Evolutionary conservation across 2,329 filamentous ascomycete species (phyloP).

Genomic region (Rhinocladiella similis): DNA sequence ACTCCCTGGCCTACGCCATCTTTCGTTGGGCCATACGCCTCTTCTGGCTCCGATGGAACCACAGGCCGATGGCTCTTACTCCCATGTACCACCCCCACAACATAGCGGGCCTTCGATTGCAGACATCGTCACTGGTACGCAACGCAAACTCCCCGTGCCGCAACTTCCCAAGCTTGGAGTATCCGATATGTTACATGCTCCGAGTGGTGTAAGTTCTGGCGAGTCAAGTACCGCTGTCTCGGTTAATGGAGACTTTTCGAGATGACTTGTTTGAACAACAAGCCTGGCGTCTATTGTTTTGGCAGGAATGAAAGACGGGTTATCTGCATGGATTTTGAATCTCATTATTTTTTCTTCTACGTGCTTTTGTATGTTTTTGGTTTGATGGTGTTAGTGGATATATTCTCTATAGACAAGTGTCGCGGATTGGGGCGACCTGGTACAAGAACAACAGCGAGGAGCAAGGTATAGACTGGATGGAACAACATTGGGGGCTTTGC

Average conservation of each 20-base stretch:
- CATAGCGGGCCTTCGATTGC: slow-evolving; percentile 75
- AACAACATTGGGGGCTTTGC: slow-evolving; percentile 9
- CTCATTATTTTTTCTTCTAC: not conserved
- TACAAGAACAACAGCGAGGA: slow-evolving; percentile 20
- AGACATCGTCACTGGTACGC: slow-evolving; percentile 91
- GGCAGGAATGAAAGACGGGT: too few relatives aligned
- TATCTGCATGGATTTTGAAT: too few relatives aligned
- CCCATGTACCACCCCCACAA: slow-evolving; percentile 52
- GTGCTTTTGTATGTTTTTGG: slow-evolving; percentile 1
- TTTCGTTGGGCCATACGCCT: slow-evolving; percentile 66
- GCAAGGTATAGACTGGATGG: slow-evolving; percentile 24
- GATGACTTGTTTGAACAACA: slow-evolving; percentile 7
- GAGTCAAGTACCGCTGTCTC: slow-evolving; percentile 77
- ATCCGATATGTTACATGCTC: slow-evolving; percentile 74
- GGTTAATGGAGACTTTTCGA: slow-evolving; percentile 61
- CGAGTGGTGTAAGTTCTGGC: slow-evolving; percentile 68
- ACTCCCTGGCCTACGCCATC: slow-evolving; percentile 78
- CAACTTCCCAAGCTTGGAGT: slow-evolving; percentile 85
- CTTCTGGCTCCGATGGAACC: slow-evolving; percentile 72
- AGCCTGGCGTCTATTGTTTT: not conserved
- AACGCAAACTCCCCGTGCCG: slow-evolving; percentile 87
- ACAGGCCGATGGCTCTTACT: slow-evolving; percentile 59
- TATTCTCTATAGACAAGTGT: not conserved
- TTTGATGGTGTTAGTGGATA: slow-evolving; percentile 5
- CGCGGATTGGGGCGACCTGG: not conserved